Evolutionary conservation across 257 asterid species (phyloP).

Genomic region (Orobanche coerulescens): DNA sequence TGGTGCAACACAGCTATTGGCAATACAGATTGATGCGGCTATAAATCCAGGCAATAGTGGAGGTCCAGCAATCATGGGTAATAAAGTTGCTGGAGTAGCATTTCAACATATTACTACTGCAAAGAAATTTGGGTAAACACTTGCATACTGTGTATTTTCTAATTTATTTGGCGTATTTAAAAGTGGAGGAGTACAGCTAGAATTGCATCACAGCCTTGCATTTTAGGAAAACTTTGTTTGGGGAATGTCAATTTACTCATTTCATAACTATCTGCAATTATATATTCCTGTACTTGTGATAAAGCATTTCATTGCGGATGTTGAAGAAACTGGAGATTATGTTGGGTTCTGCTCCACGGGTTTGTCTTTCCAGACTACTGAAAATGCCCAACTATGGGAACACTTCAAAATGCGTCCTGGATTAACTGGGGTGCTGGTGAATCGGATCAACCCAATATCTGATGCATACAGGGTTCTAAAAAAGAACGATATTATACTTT

Average conservation of each 20-base stretch:
- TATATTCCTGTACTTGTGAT: conserved; percentile 93
- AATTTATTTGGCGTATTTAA: too few relatives aligned
- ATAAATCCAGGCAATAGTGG: conserved; percentile 99
- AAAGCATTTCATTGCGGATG: conserved; percentile 75
- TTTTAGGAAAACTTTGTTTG: too few relatives aligned
- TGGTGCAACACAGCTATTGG: conserved; percentile 84
- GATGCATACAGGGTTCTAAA: conserved; percentile 57
- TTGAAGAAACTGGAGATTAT: conserved; percentile 81
- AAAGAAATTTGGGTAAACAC: conserved; percentile 96
- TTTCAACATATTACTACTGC: conserved; percentile 97
- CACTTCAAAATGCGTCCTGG: conserved; percentile 65
- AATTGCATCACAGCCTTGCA: too few relatives aligned
- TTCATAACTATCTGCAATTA: too few relatives aligned
- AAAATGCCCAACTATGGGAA: conserved; percentile 73
- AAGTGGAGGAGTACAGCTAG: too few relatives aligned
- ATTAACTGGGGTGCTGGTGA: conserved; percentile 78
- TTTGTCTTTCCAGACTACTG: conserved; percentile 86
- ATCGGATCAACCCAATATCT: conserved; percentile 72
- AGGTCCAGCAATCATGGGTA: conserved; percentile 97
- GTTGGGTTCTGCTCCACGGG: conserved; percentile 94
- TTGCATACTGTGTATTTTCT: too few relatives aligned
- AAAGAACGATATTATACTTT: conserved; percentile 77
- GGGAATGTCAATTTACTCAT: too few relatives aligned
- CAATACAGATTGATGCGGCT: conserved; percentile 98
- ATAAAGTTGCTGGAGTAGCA: conserved; percentile 96